phyloP scores from a whole-genome alignment of 805 yeast species.

The Cyberlindnera suaveolens region DNA sequence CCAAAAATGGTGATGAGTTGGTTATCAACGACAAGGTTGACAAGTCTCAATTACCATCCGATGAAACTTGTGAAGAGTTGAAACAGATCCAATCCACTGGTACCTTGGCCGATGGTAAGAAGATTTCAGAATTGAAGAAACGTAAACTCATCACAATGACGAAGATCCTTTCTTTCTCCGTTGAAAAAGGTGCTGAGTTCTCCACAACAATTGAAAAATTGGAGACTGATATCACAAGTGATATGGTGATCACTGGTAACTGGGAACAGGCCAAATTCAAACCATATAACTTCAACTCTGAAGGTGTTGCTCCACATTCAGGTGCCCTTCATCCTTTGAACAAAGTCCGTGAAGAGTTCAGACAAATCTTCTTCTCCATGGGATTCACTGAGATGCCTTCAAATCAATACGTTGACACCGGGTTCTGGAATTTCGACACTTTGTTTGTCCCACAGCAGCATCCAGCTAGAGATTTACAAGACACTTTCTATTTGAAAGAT shows the following conservation, averaged over 20 bases:
- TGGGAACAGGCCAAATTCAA: slow-evolving; percentile 86
- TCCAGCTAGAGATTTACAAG: slow-evolving; percentile 99
- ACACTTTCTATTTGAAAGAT: slow-evolving; percentile 94
- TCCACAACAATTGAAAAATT: slow-evolving; percentile 70
- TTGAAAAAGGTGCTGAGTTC: slow-evolving; percentile 79
- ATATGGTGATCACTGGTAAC: slow-evolving; percentile 76
- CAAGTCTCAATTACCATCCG: slow-evolving; percentile 46
- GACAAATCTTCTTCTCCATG: slow-evolving; percentile 95
- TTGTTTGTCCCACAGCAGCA: slow-evolving; percentile 98
- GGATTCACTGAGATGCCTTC: slow-evolving; percentile 99
- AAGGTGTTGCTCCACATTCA: slow-evolving; percentile 77
- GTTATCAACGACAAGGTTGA: slow-evolving; percentile 48
- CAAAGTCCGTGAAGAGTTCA: slow-evolving; percentile 95
- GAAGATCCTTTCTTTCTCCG: slow-evolving; percentile 68
- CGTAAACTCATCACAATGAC: slow-evolving; percentile 75
- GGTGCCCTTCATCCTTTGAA: slow-evolving; percentile 97
- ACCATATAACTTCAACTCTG: slow-evolving; percentile 93
- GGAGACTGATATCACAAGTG: slow-evolving; percentile 92
- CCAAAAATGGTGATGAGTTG: slow-evolving; percentile 78
- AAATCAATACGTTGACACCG: slow-evolving; percentile 94
- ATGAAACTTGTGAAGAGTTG: slow-evolving; percentile 61
- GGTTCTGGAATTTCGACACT: slow-evolving; percentile 98
- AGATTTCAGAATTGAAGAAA: slow-evolving; percentile 81
- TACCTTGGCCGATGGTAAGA: slow-evolving; percentile 53
- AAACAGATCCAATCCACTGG: slow-evolving; percentile 52